These are phyloP conservation scores for Arthrobotrys sinensis DNA, from an alignment of 2,329 filamentous ascomycete genomes.

Conservation along the genomic window DNA sequence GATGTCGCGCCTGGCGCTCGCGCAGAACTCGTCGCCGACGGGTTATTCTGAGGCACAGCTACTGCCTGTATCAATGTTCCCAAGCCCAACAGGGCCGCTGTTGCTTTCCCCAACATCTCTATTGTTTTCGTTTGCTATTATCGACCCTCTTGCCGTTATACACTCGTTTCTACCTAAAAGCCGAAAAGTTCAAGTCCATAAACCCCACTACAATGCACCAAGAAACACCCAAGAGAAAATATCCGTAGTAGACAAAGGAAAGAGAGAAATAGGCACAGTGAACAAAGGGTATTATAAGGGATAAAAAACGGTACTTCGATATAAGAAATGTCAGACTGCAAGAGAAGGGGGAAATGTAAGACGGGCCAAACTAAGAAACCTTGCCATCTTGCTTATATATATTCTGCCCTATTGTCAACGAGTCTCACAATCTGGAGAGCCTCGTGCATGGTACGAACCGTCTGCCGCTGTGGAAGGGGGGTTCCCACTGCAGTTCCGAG, in stretches of 20 bases:
- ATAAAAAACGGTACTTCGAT: slow-evolving; percentile 7
- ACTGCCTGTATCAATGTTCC: slow-evolving; percentile 40
- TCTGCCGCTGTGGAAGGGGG: slow-evolving; percentile 40
- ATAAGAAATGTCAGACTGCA: slow-evolving; percentile 3
- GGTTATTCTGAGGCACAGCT: slow-evolving; percentile 34
- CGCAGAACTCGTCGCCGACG: slow-evolving; percentile 19
- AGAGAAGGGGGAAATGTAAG: slow-evolving; percentile 33
- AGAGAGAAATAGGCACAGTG: slow-evolving; percentile 7
- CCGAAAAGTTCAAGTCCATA: slow-evolving; percentile 6
- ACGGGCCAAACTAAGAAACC: slow-evolving; percentile 38
- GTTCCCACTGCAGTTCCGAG: slow-evolving; percentile 33
- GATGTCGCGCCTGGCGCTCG: slow-evolving; percentile 5
- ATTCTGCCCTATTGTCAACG: slow-evolving; percentile 13
- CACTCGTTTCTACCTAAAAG: slow-evolving; percentile 12
- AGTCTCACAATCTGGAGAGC: slow-evolving; percentile 14
- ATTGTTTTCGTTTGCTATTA: neutral
- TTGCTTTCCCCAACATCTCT: slow-evolving; percentile 41
- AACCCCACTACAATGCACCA: slow-evolving; percentile 23
- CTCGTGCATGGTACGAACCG: slow-evolving; percentile 31
- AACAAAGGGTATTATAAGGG: slow-evolving; percentile 15
- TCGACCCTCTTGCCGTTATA: slow-evolving; percentile 1
- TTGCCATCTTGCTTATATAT: slow-evolving; percentile 60
- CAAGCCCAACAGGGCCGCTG: slow-evolving; percentile 48
- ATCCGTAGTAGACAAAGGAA: slow-evolving; percentile 23
- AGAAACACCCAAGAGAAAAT: slow-evolving; percentile 18